A percentile compares a stretch with the other conserved stretches of the same genome.
phyloP scores from a whole-genome alignment of 2,329 filamentous ascomycete species.

The Diaporthe citri region DNA sequence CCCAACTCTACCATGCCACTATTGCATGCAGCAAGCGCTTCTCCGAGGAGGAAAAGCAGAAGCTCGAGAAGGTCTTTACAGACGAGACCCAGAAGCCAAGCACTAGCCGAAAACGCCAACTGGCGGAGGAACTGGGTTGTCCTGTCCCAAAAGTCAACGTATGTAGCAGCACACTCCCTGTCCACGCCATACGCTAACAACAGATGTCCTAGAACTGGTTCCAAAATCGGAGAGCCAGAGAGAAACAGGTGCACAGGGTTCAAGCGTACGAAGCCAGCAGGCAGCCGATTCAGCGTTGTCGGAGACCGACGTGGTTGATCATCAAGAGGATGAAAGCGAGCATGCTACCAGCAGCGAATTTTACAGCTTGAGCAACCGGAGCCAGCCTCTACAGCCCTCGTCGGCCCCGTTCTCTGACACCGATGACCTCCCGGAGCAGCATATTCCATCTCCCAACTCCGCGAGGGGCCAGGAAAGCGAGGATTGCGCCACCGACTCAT shows the following conservation, averaged over 20 bases:
- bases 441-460: constrained; percentile 23
- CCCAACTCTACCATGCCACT: constrained; percentile 38
- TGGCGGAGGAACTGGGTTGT: constrained; percentile 39
- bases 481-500: constrained; percentile 23
- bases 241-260: constrained; percentile 73
- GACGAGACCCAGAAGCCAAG: constrained; percentile 41
- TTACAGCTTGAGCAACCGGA: constrained; percentile 49
- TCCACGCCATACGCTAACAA: constrained; percentile 47
- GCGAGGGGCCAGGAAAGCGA: constrained; percentile 23
- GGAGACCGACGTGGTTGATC: constrained; percentile 47
- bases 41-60: constrained; percentile 40
- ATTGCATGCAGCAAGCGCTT: constrained; percentile 41
- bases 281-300: constrained; percentile 53
- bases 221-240: constrained; percentile 74
- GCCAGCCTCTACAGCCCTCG: constrained; percentile 52
- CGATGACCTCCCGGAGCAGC: constrained; percentile 43
- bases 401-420: constrained; percentile 52
- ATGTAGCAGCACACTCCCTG: neutral
- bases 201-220: constrained; percentile 71
- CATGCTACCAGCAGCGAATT: constrained; percentile 47
- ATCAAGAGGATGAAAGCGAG: constrained; percentile 48
- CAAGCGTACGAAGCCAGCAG: constrained; percentile 61
- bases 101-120: constrained; percentile 39
- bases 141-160: constrained; percentile 40
- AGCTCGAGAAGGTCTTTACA: constrained; percentile 40